Conservation (phyloP, 768 basidiomycete genomes). For the Scleroderma bovista region DNA sequence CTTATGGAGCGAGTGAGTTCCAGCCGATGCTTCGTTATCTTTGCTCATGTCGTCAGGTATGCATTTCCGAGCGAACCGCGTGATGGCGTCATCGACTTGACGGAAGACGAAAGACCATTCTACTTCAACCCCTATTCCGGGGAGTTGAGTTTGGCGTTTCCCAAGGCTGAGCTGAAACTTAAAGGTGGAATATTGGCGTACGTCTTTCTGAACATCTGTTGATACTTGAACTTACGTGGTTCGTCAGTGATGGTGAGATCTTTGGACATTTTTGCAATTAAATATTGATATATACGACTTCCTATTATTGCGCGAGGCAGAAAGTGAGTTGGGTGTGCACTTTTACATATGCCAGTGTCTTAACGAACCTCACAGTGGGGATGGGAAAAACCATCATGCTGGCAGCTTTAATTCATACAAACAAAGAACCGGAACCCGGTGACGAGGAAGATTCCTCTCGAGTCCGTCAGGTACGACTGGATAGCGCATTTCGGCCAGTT, state of each 20-base stretch:
- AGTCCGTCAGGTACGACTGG: constrained; percentile 54
- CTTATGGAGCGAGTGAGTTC: constrained; percentile 82
- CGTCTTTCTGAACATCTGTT: constrained; percentile 24
- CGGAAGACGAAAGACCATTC: constrained; percentile 71
- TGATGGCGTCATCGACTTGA: constrained; percentile 67
- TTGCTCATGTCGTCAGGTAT: constrained; percentile 47
- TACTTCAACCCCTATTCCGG: constrained; percentile 92
- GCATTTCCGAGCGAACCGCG: constrained; percentile 58
- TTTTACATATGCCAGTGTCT: background rate
- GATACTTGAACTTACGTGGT: constrained; percentile 5
- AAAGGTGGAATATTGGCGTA: constrained; percentile 89
- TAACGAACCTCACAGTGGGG: constrained; percentile 55
- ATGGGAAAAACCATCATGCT: constrained; percentile 96
- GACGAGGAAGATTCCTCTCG: constrained; percentile 30
- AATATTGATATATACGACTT: background rate
- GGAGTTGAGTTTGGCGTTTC: constrained; percentile 81
- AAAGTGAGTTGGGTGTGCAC: constrained; percentile 38
- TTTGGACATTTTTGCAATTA: background rate
- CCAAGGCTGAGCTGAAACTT: constrained; percentile 69
- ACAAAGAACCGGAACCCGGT: constrained; percentile 43
- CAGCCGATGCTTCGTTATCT: background rate
- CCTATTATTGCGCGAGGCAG: constrained; percentile 25
- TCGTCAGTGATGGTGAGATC: constrained; percentile 31
- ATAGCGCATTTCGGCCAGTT: constrained; percentile 54
- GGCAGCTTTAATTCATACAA: constrained; percentile 82